These are phyloP conservation scores for Suhomyces taliae DNA, from an alignment of 1,139 yeast genomes.

Conservation along the genomic window DNA sequence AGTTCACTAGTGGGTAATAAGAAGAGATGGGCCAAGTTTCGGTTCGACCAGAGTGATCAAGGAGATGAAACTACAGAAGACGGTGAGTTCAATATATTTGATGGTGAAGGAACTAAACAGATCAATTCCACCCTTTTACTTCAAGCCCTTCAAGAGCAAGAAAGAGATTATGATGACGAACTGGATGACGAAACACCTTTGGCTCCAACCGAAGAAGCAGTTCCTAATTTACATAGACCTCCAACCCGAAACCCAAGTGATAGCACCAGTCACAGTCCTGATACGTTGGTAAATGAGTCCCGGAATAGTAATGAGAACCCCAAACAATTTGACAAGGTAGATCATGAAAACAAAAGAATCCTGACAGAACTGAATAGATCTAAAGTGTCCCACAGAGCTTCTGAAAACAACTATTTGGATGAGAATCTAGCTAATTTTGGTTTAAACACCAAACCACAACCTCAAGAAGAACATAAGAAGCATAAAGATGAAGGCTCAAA, in stretches of 20 bases:
- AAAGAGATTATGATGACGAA: slow-evolving; percentile 2
- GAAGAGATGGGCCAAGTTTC: slow-evolving; percentile 8
- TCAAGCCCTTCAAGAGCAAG: slow-evolving; percentile 2
- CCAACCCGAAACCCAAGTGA: not conserved
- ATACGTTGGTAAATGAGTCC: not conserved
- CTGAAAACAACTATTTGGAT: no score
- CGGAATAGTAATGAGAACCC: not conserved
- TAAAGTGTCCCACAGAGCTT: no score
- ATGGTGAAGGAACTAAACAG: not conserved
- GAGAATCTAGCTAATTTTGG: not conserved
- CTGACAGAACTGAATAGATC: no score
- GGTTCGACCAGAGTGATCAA: slow-evolving; percentile 1
- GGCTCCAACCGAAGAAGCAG: no score
- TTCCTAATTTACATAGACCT: not conserved
- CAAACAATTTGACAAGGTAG: not conserved
- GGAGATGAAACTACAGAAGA: slow-evolving; percentile 7
- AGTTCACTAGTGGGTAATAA: slow-evolving; percentile 16
- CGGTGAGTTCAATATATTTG: slow-evolving; percentile 13
- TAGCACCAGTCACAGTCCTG: not conserved
- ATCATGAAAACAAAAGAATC: no score
- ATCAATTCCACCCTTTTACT: slow-evolving; percentile 1
- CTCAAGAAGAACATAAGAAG: not conserved
- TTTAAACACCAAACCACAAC: not conserved
- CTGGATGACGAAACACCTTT: not conserved
- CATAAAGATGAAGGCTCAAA: no score